Evolutionary conservation across 2,329 filamentous ascomycete genomes (phyloP), one percentile per base, ranked within the genome.

Genomic region (Calonectria honghensis): DNA sequence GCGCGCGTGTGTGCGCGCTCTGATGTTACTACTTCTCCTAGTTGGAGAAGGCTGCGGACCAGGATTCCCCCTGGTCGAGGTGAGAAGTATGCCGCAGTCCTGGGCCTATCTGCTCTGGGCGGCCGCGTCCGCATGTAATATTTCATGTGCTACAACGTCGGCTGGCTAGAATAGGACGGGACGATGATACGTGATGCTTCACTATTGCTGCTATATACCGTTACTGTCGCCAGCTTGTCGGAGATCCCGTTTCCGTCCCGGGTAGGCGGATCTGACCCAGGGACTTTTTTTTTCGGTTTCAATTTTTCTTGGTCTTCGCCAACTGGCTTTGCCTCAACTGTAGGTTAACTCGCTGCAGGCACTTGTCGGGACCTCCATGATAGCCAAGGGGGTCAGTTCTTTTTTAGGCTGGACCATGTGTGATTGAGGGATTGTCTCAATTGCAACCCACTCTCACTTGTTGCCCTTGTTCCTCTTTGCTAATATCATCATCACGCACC

Each of bases 401-500:
- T n/a, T 35, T n/a, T 65, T 54, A 37, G 48, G 35, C 48, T 70
- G 39, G 32, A 41, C 70, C 70, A 68, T 71, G 68, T 65, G 48
- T 51, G 59, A 50, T 70, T 52, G 59, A 54, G 48, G 41, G 39
- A 37, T 52, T 61, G 70, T 68, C 64, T 72, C 41, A 64, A 72
- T 45, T 72, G 64, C 54, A 68, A 68, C 70, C 70, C 64, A 52
- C 63, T 41, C 52, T 50, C 39, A 9, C 9, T 61, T 9, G 31
- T 9, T 32, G 31, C 31, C n/a, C 16, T 32, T 14, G 13, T 65
- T 35, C 27, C 24, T 63, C 11, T 24, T 32, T 48, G 29, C 29
- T 48, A 39, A 31, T 27, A 65, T 65, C 39, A 48, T 65, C 37
- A 54, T 54, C 29, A 27, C 6, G 9, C 51, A 31, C 51, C 51